Percentiles rank a stretch among this genome's conserved stretches.
These are phyloP conservation scores for Boletus huronensis DNA, from an alignment of 768 basidiomycete genomes.

Conservation along the genomic window DNA sequence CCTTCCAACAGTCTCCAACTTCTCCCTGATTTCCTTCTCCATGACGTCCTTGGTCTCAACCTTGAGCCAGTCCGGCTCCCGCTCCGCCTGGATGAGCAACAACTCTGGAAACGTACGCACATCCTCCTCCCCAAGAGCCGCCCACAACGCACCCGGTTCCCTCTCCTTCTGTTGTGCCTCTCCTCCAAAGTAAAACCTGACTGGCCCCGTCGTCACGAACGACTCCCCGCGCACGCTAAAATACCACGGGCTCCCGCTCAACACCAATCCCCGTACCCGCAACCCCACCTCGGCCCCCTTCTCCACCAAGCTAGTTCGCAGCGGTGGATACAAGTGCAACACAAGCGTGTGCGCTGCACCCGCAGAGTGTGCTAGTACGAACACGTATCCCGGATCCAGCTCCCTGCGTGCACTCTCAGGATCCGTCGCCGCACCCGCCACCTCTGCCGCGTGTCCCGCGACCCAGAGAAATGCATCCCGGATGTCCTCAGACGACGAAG, in stretches of 20 bases:
- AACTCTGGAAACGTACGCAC: conserved; percentile 43
- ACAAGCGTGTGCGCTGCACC: conserved; percentile 52
- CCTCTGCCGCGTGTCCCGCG: conserved; percentile 32
- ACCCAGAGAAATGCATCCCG: conserved; percentile 59
- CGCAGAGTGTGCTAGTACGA: conserved; percentile 60
- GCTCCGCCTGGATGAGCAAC: conserved; percentile 48
- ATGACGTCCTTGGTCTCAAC: conserved; percentile 37
- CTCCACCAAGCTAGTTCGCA: conserved; percentile 34
- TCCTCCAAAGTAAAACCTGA: conserved; percentile 36
- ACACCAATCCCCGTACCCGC: conserved; percentile 41
- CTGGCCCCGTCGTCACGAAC: conserved; percentile 23
- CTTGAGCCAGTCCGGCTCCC: conserved; percentile 47
- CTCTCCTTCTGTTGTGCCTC: conserved; percentile 39
- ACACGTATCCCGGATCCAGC: conserved; percentile 42
- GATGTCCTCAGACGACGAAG: conserved; percentile 52
- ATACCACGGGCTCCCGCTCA: conserved; percentile 46
- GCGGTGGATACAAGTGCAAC: conserved; percentile 34
- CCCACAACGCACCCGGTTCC: conserved; percentile 41
- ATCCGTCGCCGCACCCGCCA: conserved; percentile 8
- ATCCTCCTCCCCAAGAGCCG: conserved; percentile 32
- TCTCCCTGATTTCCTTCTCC: conserved; percentile 36
- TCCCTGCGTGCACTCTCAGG: conserved; percentile 7
- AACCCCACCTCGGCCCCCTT: conserved; percentile 17
- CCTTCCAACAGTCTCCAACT: conserved; percentile 26
- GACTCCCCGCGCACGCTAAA: conserved; percentile 28